A percentile compares a stretch with the other conserved stretches of the same genome.
These are phyloP conservation scores for Heliamphora pulchella DNA, from an alignment of 179 eudicot genomes.

Conservation along the genomic window DNA sequence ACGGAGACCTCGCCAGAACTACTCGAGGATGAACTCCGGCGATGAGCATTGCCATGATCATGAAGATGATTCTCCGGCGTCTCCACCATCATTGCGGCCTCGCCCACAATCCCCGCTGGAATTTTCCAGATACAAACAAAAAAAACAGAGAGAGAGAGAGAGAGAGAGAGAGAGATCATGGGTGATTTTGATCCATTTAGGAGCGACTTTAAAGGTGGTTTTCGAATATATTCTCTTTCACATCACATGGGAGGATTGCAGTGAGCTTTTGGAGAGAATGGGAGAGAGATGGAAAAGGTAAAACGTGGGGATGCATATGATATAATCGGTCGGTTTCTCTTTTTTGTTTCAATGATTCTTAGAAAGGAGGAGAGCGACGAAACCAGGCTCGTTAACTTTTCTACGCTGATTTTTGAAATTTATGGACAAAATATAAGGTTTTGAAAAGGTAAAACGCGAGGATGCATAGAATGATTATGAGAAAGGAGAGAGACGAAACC, in stretches of 20 bases:
- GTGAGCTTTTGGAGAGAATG: background rate
- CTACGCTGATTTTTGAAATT: no score
- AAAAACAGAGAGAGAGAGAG: background rate
- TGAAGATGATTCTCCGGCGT: background rate
- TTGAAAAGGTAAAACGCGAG: no score
- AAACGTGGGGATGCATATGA: background rate
- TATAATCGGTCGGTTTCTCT: background rate
- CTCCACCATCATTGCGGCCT: background rate
- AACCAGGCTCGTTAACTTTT: no score
- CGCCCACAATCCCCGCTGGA: no score
- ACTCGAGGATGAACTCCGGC: background rate
- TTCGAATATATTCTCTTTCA: constrained; percentile 1
- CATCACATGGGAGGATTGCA: background rate
- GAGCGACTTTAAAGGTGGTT: constrained; percentile 4
- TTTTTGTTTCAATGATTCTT: background rate
- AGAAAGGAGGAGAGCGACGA: no score
- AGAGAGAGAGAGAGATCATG: background rate
- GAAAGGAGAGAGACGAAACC: no score
- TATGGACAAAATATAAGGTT: no score
- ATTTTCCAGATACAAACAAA: background rate
- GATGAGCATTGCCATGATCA: background rate
- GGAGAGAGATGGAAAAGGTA: background rate
- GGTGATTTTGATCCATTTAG: background rate
- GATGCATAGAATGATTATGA: no score
- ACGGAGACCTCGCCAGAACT: constrained; percentile 14